Conservation (phyloP, 2,329 filamentous ascomycete species). For the Fusarium pseudograminearum region DNA sequence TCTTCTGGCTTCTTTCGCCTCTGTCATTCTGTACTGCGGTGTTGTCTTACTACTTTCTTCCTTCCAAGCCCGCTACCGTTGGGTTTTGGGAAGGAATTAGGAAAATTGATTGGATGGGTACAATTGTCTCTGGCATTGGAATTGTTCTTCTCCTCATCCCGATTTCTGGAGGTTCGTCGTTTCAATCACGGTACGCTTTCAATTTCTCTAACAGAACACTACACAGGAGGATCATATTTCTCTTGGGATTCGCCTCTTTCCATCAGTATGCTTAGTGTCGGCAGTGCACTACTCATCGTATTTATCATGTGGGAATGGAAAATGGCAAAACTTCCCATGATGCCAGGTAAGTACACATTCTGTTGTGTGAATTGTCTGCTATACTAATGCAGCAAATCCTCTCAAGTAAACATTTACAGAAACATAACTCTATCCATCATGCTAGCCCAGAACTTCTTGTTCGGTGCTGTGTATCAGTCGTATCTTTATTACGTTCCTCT, state of each 20-base stretch:
- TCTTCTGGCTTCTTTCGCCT: neutral
- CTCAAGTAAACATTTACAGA: neutral
- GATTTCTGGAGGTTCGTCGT: neutral
- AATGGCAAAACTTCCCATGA: conserved; percentile 20
- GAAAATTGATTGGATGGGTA: conserved; percentile 5
- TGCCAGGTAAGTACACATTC: neutral
- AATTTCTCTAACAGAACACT: accelerated
- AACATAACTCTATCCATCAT: neutral
- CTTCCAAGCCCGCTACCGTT: neutral
- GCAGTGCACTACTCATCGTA: accelerated
- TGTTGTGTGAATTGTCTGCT: neutral
- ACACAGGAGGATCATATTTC: neutral
- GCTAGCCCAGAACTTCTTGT: neutral
- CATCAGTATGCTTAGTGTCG: neutral
- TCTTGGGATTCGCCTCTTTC: conserved; percentile 1
- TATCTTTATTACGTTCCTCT: conserved; percentile 1
- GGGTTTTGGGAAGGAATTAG: neutral
- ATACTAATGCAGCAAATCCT: neutral
- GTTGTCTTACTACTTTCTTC: neutral
- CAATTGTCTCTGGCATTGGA: neutral
- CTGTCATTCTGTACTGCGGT: neutral
- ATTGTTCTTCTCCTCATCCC: neutral
- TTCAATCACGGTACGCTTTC: accelerated
- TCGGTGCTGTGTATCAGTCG: neutral
- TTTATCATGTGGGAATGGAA: conserved; percentile 18